Evolutionary conservation across 225 moss, liverwort and hornwort genomes (phyloP).

Genomic region (Rhytidiadelphus loreus): DNA sequence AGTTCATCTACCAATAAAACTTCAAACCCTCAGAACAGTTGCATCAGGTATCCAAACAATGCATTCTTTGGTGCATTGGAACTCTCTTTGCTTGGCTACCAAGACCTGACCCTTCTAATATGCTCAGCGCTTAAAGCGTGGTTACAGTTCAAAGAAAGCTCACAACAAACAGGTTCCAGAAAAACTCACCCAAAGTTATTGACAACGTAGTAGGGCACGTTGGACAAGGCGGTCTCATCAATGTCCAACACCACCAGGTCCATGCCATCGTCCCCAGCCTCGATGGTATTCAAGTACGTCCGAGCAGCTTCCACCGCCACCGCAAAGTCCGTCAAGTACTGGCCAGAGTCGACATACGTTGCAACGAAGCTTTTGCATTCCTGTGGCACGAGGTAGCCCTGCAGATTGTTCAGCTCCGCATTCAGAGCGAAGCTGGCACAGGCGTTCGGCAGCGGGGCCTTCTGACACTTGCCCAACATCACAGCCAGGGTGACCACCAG

Average conservation of each 20-base stretch:
- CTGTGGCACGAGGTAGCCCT: slow-evolving; percentile 57
- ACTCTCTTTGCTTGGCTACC: neutral
- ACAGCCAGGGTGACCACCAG: slow-evolving; percentile 76
- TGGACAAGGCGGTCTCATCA: slow-evolving; percentile 83
- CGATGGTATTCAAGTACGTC: slow-evolving; percentile 40
- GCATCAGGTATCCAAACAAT: neutral
- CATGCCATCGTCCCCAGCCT: slow-evolving; percentile 36
- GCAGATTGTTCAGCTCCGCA: slow-evolving; percentile 73
- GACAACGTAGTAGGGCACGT: slow-evolving; percentile 55
- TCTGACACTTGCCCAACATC: slow-evolving; percentile 80
- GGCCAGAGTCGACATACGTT: slow-evolving; percentile 44
- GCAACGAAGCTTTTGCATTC: slow-evolving; percentile 37
- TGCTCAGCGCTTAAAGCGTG: neutral
- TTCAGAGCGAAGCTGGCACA: slow-evolving; percentile 72
- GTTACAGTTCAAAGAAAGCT: neutral
- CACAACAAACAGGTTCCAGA: neutral
- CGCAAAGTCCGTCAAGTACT: slow-evolving; percentile 62
- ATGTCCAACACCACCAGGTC: slow-evolving; percentile 88
- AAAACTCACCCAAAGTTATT: slow-evolving; percentile 66
- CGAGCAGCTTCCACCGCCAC: slow-evolving; percentile 57
- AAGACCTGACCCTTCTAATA: neutral
- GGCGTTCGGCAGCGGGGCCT: slow-evolving; percentile 6
- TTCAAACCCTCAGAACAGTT: neutral
- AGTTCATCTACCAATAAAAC: neutral
- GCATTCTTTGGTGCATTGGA: neutral